These are phyloP conservation scores for Claviceps paspali DNA, from an alignment of 2,329 filamentous ascomycete genomes.

Conservation along the genomic window DNA sequence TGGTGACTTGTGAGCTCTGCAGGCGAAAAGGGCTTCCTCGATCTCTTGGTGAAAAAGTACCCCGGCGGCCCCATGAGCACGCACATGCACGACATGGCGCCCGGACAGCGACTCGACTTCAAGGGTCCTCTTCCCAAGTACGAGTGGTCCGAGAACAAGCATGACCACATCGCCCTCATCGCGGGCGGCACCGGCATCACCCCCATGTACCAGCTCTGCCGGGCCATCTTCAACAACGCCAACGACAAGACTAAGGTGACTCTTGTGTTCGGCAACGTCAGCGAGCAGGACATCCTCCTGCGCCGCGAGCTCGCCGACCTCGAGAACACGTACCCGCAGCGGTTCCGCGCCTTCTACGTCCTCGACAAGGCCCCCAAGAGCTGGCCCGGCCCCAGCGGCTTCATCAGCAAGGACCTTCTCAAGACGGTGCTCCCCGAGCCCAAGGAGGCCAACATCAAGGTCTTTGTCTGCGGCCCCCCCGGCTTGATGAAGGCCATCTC, in stretches of 20 bases:
- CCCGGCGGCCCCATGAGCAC: slow-evolving; percentile 80
- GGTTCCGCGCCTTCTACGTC: slow-evolving; percentile 90
- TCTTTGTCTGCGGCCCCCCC: slow-evolving; percentile 91
- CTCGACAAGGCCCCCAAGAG: slow-evolving; percentile 70
- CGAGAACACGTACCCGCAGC: slow-evolving; percentile 89
- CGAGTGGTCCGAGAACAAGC: slow-evolving; percentile 78
- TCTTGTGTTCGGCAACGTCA: slow-evolving; percentile 80
- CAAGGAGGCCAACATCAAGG: slow-evolving; percentile 81
- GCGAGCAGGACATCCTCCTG: slow-evolving; percentile 80
- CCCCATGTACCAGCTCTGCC: slow-evolving; percentile 91
- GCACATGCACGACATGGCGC: slow-evolving; percentile 69
- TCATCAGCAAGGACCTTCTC: slow-evolving; percentile 77
- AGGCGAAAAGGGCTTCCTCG: slow-evolving; percentile 67
- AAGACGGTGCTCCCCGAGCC: slow-evolving; percentile 92
- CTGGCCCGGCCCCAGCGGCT: slow-evolving; percentile 65
- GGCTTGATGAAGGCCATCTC: slow-evolving; percentile 87
- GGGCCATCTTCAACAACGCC: slow-evolving; percentile 89
- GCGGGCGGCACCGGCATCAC: slow-evolving; percentile 96
- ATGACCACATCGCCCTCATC: slow-evolving; percentile 72
- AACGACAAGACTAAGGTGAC: slow-evolving; percentile 96
- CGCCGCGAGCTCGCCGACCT: slow-evolving; percentile 72
- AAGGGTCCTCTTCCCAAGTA: slow-evolving; percentile 97
- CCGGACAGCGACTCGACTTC: slow-evolving; percentile 72
- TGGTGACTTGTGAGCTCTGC: no score
- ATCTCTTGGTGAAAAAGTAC: slow-evolving; percentile 87